A percentile compares a stretch with the other conserved stretches of the same genome.
Conservation (phyloP, 2,329 filamentous ascomycete species). For the Diaporthe caulivora region DNA sequence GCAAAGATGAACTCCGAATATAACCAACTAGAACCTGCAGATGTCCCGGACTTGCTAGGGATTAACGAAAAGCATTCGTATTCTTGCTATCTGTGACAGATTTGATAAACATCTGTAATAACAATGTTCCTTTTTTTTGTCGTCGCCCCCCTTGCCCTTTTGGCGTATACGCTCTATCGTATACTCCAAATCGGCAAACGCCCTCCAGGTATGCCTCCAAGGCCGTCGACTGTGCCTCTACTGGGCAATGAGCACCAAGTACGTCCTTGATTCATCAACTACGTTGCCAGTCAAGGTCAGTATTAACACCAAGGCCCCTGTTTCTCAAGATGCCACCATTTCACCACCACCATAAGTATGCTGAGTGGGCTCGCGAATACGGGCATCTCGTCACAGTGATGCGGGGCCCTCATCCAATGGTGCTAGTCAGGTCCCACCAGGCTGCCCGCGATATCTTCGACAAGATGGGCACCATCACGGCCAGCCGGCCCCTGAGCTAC, state of each 20-base stretch:
- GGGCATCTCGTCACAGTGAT: slow-evolving; percentile 3
- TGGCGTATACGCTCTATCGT: not conserved
- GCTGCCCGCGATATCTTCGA: slow-evolving; percentile 6
- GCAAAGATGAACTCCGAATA: not conserved
- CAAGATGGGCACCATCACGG: slow-evolving; percentile 8
- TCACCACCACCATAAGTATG: slow-evolving; percentile 1
- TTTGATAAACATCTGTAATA: not conserved
- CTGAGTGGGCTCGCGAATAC: not conserved
- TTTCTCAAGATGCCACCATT: not conserved
- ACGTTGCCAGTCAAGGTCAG: too few relatives aligned
- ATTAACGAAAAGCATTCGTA: too few relatives aligned
- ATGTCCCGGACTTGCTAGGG: not conserved
- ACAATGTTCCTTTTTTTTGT: not conserved
- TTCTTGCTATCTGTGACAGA: not conserved
- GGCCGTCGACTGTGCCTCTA: not conserved
- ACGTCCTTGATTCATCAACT: not conserved
- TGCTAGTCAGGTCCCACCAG: not conserved
- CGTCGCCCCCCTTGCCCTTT: not conserved
- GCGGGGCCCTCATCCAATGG: not conserved
- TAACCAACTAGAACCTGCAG: not conserved
- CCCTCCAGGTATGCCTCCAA: not conserved
- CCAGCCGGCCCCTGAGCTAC: slow-evolving; percentile 1
- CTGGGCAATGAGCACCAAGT: not conserved
- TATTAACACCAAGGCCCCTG: too few relatives aligned
- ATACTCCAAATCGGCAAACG: not conserved